Evolutionary conservation across 257 asterid species (phyloP).

Genomic region (Lantana camara): DNA sequence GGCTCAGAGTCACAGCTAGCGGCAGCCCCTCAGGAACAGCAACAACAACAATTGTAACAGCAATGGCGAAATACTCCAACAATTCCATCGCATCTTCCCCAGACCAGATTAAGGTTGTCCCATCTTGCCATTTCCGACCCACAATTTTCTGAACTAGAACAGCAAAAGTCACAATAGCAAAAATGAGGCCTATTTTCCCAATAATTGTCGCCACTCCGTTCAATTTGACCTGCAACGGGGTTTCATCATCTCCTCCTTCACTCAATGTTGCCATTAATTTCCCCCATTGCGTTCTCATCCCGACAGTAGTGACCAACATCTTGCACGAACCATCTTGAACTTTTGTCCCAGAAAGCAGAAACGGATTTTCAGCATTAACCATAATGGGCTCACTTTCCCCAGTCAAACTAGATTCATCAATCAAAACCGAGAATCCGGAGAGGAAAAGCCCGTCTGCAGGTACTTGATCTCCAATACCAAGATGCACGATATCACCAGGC

Average conservation of each 20-base stretch:
- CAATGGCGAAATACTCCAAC: conserved; percentile 82
- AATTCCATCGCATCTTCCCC: conserved; percentile 79
- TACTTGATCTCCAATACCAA: conserved; percentile 84
- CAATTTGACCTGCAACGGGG: conserved; percentile 81
- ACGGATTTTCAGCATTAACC: conserved; percentile 63
- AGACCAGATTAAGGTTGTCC: conserved; percentile 56
- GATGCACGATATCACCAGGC: conserved; percentile 87
- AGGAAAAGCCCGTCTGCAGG: conserved; percentile 88
- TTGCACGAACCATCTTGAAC: conserved; percentile 94
- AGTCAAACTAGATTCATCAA: conserved; percentile 83
- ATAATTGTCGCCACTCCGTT: conserved; percentile 93
- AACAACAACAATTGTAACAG: conserved; percentile 90
- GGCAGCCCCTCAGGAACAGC: conserved; percentile 96
- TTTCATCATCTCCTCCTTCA: conserved; percentile 94
- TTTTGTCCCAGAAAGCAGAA: conserved; percentile 83
- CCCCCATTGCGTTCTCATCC: conserved; percentile 98
- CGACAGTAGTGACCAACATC: conserved; percentile 86
- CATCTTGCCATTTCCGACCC: conserved; percentile 49
- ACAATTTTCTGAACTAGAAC: conserved; percentile 72
- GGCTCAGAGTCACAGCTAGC: conserved; percentile 77
- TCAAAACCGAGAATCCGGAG: conserved; percentile 72
- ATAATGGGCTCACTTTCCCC: conserved; percentile 89
- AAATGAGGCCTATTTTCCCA: conserved; percentile 82
- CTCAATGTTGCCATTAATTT: conserved; percentile 83
- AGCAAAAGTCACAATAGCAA: conserved; percentile 81